Base-by-base conservation (phyloP, 2,329 filamentous ascomycete species). In the Dactylonectria estremocensis region DNA sequence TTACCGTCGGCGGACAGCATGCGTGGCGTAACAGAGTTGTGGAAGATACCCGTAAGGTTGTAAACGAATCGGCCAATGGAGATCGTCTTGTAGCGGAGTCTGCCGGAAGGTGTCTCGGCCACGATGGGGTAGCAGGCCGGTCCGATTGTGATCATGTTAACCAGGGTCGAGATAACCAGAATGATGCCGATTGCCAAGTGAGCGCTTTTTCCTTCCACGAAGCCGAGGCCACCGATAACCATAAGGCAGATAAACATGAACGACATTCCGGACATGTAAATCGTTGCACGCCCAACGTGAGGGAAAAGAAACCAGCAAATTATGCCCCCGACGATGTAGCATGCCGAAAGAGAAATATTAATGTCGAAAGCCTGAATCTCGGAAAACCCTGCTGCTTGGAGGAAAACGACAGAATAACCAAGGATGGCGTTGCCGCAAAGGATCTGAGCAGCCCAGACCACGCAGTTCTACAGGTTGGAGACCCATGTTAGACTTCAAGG, bases 51-150 rank as follows among this genome's bases (percentile, higher is more conserved):
- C 48, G 78, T 75, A 2, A 84, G 69, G 60, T 85, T 83, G 71
- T 85, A 86, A 5, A 80, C 74, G 48, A 80, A 81, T 7, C 84
- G 74, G 0, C 83, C 81, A 11, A 87, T 75, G 1, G 83, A 81
- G 1, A 86, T 82, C 0, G 84, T 85, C 76, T 85, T 84, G 37
- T 81, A 79, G 10, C 83, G 78, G 1, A 87, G 78, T 11, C 84
- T 78, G 2, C 80, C 81, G 0, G 84, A 85, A 0, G 84, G 83
- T 2, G 80, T 77, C 71, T 83, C 81, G 1, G 81, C 74, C 0
- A 83, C 79, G 28, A 83, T 78, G 3, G 79, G 79, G 72, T 83
- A 83, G 46, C 79, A 79, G 14, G 81, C 78, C 0, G 79, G 79
- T 0, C 79, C 79, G 10, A 79, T 68, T 0, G 78, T 81, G 14